phyloP scores from a whole-genome alignment of 2,329 filamentous ascomycete genomes.

The Beauveria sp. region DNA sequence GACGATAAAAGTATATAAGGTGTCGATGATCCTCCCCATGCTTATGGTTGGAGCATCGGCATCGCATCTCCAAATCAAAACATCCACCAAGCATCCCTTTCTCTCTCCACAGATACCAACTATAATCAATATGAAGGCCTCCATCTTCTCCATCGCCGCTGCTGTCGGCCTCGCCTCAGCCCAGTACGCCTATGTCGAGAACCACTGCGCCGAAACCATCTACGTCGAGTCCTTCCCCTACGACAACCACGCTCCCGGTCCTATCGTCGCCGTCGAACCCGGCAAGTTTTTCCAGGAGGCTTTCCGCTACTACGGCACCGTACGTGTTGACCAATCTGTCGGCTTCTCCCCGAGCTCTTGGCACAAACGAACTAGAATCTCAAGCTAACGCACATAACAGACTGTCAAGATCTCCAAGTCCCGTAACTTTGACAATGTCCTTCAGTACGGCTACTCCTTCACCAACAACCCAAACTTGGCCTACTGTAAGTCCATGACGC shows the following conservation, averaged over 20 bases:
- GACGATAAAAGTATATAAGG: background rate
- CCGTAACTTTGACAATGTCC: slow-evolving; percentile 27
- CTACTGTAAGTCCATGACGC: slow-evolving; percentile 27
- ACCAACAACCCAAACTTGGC: slow-evolving; percentile 26
- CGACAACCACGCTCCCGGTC: slow-evolving; percentile 23
- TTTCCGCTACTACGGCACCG: slow-evolving; percentile 28
- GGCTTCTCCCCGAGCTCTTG: background rate
- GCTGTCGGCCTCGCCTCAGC: slow-evolving; percentile 26
- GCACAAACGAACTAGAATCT: background rate
- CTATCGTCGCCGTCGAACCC: slow-evolving; percentile 24
- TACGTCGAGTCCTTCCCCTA: slow-evolving; percentile 32
- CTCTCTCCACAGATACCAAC: background rate
- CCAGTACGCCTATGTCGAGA: slow-evolving; percentile 29
- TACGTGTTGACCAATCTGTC: slow-evolving; percentile 17
- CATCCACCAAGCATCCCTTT: background rate
- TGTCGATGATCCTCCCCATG: background rate
- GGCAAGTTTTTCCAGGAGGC: slow-evolving; percentile 29
- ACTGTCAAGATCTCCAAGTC: slow-evolving; percentile 34
- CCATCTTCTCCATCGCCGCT: slow-evolving; percentile 21
- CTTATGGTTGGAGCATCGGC: background rate
- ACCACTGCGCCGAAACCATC: slow-evolving; percentile 25
- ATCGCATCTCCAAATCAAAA: background rate
- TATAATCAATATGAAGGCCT: slow-evolving; percentile 23
- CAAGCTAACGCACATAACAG: slow-evolving; percentile 16
- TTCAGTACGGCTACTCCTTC: slow-evolving; percentile 37